A percentile compares a stretch with the other conserved stretches of the same genome.
Evolutionary conservation across 1,139 yeast genomes (phyloP).

Genomic region (Candida albicans): DNA sequence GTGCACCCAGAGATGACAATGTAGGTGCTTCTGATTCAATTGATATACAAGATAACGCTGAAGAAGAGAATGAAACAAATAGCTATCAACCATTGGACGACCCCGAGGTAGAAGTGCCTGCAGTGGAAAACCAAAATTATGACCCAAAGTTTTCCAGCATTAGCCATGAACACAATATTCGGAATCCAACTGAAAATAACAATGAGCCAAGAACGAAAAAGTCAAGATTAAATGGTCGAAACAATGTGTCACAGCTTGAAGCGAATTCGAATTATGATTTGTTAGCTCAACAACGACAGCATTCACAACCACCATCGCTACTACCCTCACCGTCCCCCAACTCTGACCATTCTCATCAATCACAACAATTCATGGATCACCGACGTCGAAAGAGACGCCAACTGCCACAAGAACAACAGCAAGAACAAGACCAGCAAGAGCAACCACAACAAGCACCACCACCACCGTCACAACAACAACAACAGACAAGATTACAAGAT

Average conservation of each 20-base stretch:
- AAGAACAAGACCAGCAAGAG: neutral
- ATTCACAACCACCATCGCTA: too few relatives aligned
- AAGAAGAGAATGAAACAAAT: neutral
- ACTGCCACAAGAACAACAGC: neutral
- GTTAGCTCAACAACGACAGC: neutral
- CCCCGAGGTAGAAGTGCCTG: neutral
- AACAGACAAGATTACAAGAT: too few relatives aligned
- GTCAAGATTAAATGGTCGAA: slow-evolving; percentile 10
- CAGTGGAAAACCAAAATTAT: slow-evolving; percentile 7
- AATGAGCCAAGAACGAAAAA: slow-evolving; percentile 13
- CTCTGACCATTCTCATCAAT: too few relatives aligned
- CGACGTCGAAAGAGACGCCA: slow-evolving; percentile 4
- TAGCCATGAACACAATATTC: slow-evolving; percentile 1
- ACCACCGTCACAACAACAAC: neutral
- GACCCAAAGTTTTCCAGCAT: slow-evolving; percentile 5
- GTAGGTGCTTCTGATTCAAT: neutral
- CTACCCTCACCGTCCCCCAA: too few relatives aligned
- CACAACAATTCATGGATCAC: neutral
- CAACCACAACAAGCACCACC: neutral
- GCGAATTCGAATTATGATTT: slow-evolving; percentile 11
- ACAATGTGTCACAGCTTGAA: slow-evolving; percentile 17
- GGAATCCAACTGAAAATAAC: neutral
- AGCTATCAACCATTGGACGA: neutral
- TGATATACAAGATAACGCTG: neutral
- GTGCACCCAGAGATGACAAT: neutral